Evolutionary conservation across 768 basidiomycete species (phyloP).

Genomic region (Termitomyces sp.): DNA sequence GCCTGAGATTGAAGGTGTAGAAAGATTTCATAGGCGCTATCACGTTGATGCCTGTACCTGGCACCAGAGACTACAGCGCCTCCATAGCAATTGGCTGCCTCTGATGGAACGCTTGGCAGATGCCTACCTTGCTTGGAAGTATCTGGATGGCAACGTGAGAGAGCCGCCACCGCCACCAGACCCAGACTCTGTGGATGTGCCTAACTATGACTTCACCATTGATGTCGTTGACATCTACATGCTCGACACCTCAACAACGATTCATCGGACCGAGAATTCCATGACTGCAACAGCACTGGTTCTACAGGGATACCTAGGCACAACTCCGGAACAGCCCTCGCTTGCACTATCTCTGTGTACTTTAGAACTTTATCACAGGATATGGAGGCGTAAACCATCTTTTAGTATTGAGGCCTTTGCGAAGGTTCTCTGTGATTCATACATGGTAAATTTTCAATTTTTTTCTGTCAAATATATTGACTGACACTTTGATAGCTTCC

Average conservation of each 20-base stretch:
- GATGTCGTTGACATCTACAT: neutral
- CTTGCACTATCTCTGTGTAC: neutral
- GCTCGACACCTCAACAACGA: neutral
- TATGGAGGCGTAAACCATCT: neutral
- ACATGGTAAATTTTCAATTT: no score
- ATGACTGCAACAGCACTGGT: neutral
- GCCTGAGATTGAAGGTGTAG: neutral
- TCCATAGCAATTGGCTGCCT: neutral
- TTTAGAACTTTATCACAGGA: neutral
- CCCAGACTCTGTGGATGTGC: no score
- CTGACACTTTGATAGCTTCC: no score
- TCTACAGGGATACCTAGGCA: neutral
- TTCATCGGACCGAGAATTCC: neutral
- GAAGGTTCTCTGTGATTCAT: no score
- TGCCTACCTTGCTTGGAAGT: neutral
- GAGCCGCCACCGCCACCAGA: no score
- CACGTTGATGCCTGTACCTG: neutral
- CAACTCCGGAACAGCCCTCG: neutral
- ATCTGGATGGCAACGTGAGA: no score
- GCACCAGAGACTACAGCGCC: neutral
- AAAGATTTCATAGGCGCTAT: neutral
- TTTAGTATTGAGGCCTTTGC: conserved; percentile 25
- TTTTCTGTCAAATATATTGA: no score
- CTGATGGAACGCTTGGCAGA: neutral
- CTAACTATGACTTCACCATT: no score